Base-by-base conservation (phyloP, 148 eudicot species). In the Camellia sinensis region DNA sequence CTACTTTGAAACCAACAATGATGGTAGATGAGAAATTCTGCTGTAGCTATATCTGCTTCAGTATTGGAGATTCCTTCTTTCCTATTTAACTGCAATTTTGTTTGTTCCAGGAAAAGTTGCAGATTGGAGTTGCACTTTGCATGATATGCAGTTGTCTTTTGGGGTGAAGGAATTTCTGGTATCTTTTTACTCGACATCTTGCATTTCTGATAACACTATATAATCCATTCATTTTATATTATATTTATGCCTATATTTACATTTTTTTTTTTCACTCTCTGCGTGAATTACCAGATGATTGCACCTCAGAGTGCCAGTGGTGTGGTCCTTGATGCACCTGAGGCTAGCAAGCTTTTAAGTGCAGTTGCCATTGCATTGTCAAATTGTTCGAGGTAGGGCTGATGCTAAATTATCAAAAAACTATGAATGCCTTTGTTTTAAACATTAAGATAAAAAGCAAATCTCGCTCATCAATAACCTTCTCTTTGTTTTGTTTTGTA, bases 291-390 rank as follows among this genome's bases (percentile, higher is more conserved):
- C 68, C 84, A 95, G 98, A 88, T 95, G 78, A 93, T 95, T 84
- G 91, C 97, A 66, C 98, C 98, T 40, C 94, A 89, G 86, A 93
- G 98, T 89, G 97, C 94, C 66, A 95, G 97, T 21, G 92, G 98
- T 46, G 98, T 95, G 75, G 88, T 95, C 80, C 89, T 93, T 79
- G 97, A 95, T 80, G 85, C 98, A 59, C 98, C 98, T 57, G 98
- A 95, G 89, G 97, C 96, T 79, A 93, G 98, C 93, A 95, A 95
- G 84, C 97, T 95, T 81, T 89, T 95, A 66, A 95, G 98, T 85
- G 97, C 98, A 52, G 92, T 95, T 71, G 98, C 98, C 74, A 95
- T 95, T 87, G 98, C 98, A 82, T 85, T 90, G 80, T 93, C 98
- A 59, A 95, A 95, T 84, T 89, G 94, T 79, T 88, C 91, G 76